Base-by-base conservation (phyloP, 306 rosid species). In the Lablab purpureus region DNA sequence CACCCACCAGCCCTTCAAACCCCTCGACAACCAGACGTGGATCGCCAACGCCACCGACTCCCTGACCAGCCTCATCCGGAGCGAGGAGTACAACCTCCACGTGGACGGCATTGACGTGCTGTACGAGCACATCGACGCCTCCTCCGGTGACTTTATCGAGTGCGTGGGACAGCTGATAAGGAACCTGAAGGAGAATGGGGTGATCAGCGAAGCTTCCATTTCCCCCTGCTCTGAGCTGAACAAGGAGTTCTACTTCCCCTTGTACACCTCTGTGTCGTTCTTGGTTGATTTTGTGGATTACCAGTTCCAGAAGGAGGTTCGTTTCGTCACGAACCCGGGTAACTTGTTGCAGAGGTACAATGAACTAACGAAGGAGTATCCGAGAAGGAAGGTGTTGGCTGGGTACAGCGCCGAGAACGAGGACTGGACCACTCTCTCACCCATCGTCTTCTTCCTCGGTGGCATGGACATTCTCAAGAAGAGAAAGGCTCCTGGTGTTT, bases 331-430 rank as follows among this genome's bases (percentile, higher is more conserved):
- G 8, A 36, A 25, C 0, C 89, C 85, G 0, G 3, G 40, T 4
- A 25, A 1, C 0, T 54, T 86, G 81, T n/a, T 60, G 47, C 17
- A 59, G 0, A 54, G 36, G 1, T 86, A 62, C 52, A 56, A 46
- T 17, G 65, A 45, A 3, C 18, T 86, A 0, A 11, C 7, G 1
- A 6, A 0, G 40, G 23, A 67, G 72, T 86, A 86, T 51, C 89
- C 89, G 0, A 76, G 18, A 17, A 72, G 0, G 12, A 86, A 86
- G 41, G 51, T 86, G 2, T 32, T 86, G 10, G 83, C 85, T 34
- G 89, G 89, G 0, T 86, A 86, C 55, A 86, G 89, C 45, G 85
- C 89, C 0, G 81, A 80, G 78, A 86, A 83, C 12, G 75, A 86
- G 71, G 87, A 86, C 15, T 86, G 89, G 87, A 28, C 72, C 6